phyloP scores from a whole-genome alignment of 139 green algal genomes.

The Trebouxia sp. region DNA sequence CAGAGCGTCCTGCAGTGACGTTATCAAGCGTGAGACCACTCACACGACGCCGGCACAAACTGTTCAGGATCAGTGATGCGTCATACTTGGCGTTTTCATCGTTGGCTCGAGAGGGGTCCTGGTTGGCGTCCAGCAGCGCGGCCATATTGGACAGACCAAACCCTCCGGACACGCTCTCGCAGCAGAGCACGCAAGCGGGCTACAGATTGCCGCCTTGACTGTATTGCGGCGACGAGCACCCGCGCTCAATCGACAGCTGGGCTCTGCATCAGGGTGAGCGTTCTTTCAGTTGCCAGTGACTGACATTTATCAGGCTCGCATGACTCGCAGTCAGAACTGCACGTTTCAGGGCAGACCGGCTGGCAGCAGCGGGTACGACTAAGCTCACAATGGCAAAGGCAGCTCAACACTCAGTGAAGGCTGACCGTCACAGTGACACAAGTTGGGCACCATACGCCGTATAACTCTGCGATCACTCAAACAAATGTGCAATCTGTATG shows the following conservation, averaged over 20 bases:
- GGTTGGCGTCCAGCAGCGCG: conserved; percentile 15
- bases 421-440: neutral
- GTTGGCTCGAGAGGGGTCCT: conserved; percentile 16
- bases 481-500: too few relatives aligned
- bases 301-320: neutral
- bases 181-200: too few relatives aligned
- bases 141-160: too few relatives aligned
- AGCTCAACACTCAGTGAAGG: conserved; percentile 8
- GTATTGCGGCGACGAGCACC: conserved; percentile 13
- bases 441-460: neutral
- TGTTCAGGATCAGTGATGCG: neutral
- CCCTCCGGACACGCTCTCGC: too few relatives aligned
- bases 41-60: neutral
- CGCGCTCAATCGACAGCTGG: neutral
- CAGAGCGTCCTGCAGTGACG: conserved; percentile 58
- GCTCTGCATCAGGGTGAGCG: neutral
- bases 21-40: too few relatives aligned
- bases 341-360: neutral
- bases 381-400: conserved; percentile 10
- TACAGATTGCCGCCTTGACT: neutral
- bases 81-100: conserved; percentile 23
- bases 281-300: too few relatives aligned
- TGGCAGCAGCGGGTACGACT: neutral
- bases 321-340: neutral
- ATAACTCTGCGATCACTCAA: too few relatives aligned